Base-by-base conservation (phyloP, 2,329 filamentous ascomycete species). In the Penicillium griseofulvum region DNA sequence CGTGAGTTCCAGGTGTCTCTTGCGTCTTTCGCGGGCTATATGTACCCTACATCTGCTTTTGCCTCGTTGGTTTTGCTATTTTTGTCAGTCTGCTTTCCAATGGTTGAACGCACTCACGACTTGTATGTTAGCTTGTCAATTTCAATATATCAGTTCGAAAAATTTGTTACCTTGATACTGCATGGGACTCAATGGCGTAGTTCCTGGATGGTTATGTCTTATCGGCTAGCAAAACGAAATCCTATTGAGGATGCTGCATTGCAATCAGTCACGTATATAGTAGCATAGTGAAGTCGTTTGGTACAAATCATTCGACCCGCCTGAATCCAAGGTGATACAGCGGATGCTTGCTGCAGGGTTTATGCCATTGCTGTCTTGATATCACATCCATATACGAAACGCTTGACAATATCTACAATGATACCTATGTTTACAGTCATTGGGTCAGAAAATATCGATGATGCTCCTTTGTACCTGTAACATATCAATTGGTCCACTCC, bases 41-140 rank as follows among this genome's bases (percentile, higher is more conserved):
- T 55, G 52, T 55, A 55, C 19, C 52, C 34, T 45, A 54, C 28
- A 28, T 31, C 34, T 51, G 47, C 34, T 81, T 92, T 94, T 52
- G 34, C 48, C 44, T 49, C 29, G n/a, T 46, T 41, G 47, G 34
- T 22, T 34, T 45, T 39, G 19, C 34, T 9, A 45, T 42, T 49
- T 50, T 54, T 31, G 44, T 45, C 47, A 44, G 50, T 51, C 26
- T 54, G 51, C 49, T 43, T 56, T 54, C 37, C 57, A 41, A 65
- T 58, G 51, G 49, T 52, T 55, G 37, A 49, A 58, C 54, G 55
- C 45, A 39, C 55, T 65, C 43, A 65, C 59, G 62, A 65, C 54
- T 54, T 65, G 57, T 64, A 64, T 45, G 61, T 50, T 64, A 62
- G 53, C 56, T 57, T 28, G 39, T 54, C 29, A 51, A 54, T 55